Evolutionary conservation across 306 rosid species (phyloP), one percentile per base, ranked within the genome.

Genomic region (Echinosophora koreensis): DNA sequence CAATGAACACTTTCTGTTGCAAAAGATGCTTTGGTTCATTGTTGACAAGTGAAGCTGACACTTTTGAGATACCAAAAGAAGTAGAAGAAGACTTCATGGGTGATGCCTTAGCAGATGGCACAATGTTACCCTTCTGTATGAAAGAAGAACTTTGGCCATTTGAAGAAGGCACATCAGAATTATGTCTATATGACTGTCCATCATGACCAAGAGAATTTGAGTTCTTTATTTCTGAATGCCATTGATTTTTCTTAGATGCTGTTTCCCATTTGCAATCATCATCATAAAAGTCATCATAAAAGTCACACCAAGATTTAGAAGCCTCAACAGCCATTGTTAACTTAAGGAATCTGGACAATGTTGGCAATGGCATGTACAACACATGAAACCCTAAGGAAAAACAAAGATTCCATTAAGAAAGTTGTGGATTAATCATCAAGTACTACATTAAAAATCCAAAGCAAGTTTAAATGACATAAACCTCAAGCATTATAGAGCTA

Each of bases 281-380:
- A 37, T 37, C 41, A 30, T 37, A 22, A 22, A 22, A 22, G 22
- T 37, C 41, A 37, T 37, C 41, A 30, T 37, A 22, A 22, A 22
- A 22, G 22, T 22, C 22, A 22, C 22, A 22, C 22, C 22, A 14
- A 82, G 41, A 37, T 37, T 37, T 37, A 37, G 41, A 78, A 78
- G 80, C 71, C 77, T 82, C 86, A 39, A 82, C 80, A 79, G 86
- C 89, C 84, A 82, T 82, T 32, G 79, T 82, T 59, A 82, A 75
- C 69, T 65, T 37, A 44, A 39, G 10, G 50, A 69, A 41, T 5
- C 9, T 41, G 46, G 11, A 41, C 46, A 56, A 30, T 78, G 46
- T 34, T 14, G 18, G 76, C 46, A 41, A 41, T 41, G 46, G 11
- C 86, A 81, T 59, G 70, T 55, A 63, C 70, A 81, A 81, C 75